Evolutionary conservation across 1,284 basidiomycete genomes (phyloP).

Genomic region (Microbotryomycetes sp.): DNA sequence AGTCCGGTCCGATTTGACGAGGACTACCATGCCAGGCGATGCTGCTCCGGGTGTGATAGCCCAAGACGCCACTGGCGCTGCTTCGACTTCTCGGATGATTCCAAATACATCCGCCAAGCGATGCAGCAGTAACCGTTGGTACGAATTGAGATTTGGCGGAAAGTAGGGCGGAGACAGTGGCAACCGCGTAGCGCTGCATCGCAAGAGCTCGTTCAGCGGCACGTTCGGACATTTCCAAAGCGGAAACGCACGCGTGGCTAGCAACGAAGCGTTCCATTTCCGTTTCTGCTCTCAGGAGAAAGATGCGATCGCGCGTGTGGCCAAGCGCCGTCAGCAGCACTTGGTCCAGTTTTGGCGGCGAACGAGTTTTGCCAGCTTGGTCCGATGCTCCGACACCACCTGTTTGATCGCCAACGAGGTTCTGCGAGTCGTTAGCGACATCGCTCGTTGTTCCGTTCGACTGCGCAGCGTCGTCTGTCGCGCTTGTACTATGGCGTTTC

Average conservation of each 20-base stretch:
- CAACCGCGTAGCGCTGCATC: slow-evolving; percentile 13
- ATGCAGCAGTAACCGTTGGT: slow-evolving; percentile 35
- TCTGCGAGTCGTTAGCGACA: neutral
- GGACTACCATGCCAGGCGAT: slow-evolving; percentile 26
- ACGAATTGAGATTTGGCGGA: slow-evolving; percentile 32
- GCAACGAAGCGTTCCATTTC: slow-evolving; percentile 26
- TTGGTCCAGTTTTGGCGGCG: too few relatives aligned
- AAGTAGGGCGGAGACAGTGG: slow-evolving; percentile 29
- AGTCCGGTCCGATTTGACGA: slow-evolving; percentile 30
- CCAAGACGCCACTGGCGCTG: slow-evolving; percentile 13
- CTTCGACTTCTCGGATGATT: slow-evolving; percentile 33
- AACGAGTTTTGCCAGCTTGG: neutral
- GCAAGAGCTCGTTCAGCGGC: neutral
- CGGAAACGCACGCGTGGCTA: slow-evolving; percentile 7
- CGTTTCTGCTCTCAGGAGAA: slow-evolving; percentile 25
- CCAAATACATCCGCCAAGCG: slow-evolving; percentile 33
- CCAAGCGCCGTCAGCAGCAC: slow-evolving; percentile 14
- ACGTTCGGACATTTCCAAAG: neutral
- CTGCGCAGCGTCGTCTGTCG: neutral
- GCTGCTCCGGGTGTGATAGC: slow-evolving; percentile 1
- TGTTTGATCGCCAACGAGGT: neutral
- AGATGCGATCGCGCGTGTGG: slow-evolving; percentile 18
- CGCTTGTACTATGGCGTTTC: neutral
- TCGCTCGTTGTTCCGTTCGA: neutral
- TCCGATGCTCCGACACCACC: neutral